Conservation (phyloP, 2,329 filamentous ascomycete species). For the Penicillium aurantiogriseum region DNA sequence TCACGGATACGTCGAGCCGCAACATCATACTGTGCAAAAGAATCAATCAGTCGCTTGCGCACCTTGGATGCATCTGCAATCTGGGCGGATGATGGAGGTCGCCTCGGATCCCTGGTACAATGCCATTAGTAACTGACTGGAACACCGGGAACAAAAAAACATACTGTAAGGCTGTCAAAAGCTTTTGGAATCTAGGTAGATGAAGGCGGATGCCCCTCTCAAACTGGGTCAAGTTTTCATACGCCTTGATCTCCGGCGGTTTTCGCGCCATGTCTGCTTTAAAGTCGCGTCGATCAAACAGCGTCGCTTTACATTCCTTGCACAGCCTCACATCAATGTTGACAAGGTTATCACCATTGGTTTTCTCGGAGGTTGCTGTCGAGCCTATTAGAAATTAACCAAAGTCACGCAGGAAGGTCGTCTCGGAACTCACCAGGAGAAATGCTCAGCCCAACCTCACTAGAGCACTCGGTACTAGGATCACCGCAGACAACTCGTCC, state of each 20-base stretch:
- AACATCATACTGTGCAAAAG: conserved; percentile 81
- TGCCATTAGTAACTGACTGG: conserved; percentile 8
- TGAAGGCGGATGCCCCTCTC: conserved; percentile 80
- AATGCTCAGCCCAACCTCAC: conserved; percentile 77
- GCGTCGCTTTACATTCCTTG: conserved; percentile 73
- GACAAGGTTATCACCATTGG: conserved; percentile 51
- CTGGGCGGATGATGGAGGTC: conserved; percentile 65
- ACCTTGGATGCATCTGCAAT: conserved; percentile 84
- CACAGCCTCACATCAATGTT: conserved; percentile 87
- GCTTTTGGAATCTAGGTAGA: conserved; percentile 78
- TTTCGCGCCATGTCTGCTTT: conserved; percentile 64
- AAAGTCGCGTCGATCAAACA: conserved; percentile 77
- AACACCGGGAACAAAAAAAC: conserved; percentile 17
- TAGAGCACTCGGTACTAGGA: conserved; percentile 77
- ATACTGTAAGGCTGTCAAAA: conserved; percentile 68
- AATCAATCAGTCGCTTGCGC: conserved; percentile 83
- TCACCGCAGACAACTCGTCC: conserved; percentile 92
- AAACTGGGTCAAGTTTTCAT: conserved; percentile 81
- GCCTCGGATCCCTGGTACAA: conserved; percentile 56
- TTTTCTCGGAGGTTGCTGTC: conserved; percentile 45
- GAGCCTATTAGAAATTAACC: conserved; percentile 35
- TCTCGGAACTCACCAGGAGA: conserved; percentile 55
- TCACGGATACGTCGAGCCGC: conserved; percentile 80
- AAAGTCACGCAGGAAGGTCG: background rate
- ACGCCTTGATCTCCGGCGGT: conserved; percentile 74